These are phyloP conservation scores for Eutrema japonicum DNA, from an alignment of 345 rosid genomes.

Conservation along the genomic window DNA sequence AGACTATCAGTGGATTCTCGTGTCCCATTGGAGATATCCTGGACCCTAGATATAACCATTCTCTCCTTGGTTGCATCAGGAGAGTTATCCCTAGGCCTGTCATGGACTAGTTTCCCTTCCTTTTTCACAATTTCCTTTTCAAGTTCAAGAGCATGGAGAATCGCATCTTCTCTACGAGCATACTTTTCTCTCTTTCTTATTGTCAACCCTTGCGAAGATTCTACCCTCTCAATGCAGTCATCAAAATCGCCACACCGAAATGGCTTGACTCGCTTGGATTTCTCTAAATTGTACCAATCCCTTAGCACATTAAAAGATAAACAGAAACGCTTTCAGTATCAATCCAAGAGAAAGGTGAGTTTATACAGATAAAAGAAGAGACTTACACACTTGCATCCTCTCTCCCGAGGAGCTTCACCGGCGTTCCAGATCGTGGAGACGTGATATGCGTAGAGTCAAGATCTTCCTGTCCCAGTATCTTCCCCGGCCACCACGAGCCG, in stretches of 20 bases:
- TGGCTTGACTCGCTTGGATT: slow-evolving; percentile 96
- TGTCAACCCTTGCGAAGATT: slow-evolving; percentile 74
- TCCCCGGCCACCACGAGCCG: slow-evolving; percentile 99
- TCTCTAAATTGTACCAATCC: slow-evolving; percentile 99
- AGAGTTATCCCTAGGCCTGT: slow-evolving; percentile 45
- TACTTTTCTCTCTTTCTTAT: slow-evolving; percentile 94
- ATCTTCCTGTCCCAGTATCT: slow-evolving; percentile 81
- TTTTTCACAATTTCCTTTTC: slow-evolving; percentile 68
- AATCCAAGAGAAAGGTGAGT: slow-evolving; percentile 1
- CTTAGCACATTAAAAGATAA: slow-evolving; percentile 42
- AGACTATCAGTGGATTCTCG: slow-evolving; percentile 37
- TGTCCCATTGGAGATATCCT: slow-evolving; percentile 50
- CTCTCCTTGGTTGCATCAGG: slow-evolving; percentile 52
- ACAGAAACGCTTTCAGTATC: slow-evolving; percentile 13
- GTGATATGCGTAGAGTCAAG: slow-evolving; percentile 72
- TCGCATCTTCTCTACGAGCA: slow-evolving; percentile 99
- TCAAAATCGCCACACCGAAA: slow-evolving; percentile 98
- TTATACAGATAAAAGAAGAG: slow-evolving; percentile 24
- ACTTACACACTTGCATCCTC: slow-evolving; percentile 99
- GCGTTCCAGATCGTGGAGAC: slow-evolving; percentile 95
- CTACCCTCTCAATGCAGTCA: slow-evolving; percentile 93
- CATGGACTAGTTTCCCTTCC: slow-evolving; percentile 56
- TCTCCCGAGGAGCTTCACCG: slow-evolving; percentile 97
- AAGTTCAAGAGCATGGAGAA: slow-evolving; percentile 98
- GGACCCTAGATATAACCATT: slow-evolving; percentile 47